Conservation (phyloP, 345 rosid species). For the Pugionium dolabratum region DNA sequence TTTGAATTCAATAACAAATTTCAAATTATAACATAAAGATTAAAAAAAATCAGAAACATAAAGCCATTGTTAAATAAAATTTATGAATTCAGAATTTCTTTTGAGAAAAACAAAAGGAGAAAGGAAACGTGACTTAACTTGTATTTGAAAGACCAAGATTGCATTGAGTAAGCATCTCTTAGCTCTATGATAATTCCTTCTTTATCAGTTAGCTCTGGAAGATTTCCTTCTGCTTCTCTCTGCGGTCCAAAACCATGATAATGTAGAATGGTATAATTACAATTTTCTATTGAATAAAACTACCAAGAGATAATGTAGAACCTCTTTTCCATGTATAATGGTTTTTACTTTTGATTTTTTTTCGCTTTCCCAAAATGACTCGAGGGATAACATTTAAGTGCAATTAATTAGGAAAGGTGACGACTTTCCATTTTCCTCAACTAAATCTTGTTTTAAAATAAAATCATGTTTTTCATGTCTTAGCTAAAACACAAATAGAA, state of each 20-base stretch:
- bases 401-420: conserved; percentile 17
- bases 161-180: conserved; percentile 48
- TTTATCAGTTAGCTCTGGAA: conserved; percentile 58
- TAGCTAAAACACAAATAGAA: not conserved
- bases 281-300: not conserved
- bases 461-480: not conserved
- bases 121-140: conserved; percentile 49
- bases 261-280: not conserved
- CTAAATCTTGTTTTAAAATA: not conserved
- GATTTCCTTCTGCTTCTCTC: conserved; percentile 77
- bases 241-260: conserved; percentile 30
- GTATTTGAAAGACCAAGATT: conserved; percentile 61
- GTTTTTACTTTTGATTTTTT: not conserved
- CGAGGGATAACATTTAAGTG: conserved; percentile 1
- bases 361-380: not conserved
- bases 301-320: not conserved
- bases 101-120: not conserved
- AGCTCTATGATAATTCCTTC: conserved; percentile 59
- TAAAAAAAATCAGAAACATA: not conserved
- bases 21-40: not conserved
- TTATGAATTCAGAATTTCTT: too few relatives aligned
- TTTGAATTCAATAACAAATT: not conserved
- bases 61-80: conserved; percentile 1
- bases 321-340: conserved; percentile 4
- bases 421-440: conserved; percentile 11